Base-by-base conservation (phyloP, 495 filamentous ascomycete species). In the Thermothielavioides terrestris region DNA sequence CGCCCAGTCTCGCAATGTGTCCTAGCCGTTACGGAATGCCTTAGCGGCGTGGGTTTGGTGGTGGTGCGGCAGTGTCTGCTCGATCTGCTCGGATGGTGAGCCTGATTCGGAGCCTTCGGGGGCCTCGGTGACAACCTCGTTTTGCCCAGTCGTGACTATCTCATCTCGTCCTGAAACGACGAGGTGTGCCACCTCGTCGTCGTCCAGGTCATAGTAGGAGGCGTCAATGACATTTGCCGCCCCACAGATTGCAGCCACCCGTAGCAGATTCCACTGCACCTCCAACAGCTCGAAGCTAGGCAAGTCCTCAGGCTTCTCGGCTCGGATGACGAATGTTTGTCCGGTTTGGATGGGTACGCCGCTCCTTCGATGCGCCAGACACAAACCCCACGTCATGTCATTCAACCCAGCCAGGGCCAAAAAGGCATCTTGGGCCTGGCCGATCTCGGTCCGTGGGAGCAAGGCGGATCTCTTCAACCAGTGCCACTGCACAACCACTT, bases 401-500 rank as follows among this genome's bases (percentile, higher is more conserved):
- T 14, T 40, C 22, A 40, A 1, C 3, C 22, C 21, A 4, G 38
- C 38, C 21, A 0, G 20, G 20, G 4, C 9, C 38, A 40, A 3
- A 7, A 15, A 34, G 8, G 31, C 15, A n/a, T 40, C 21, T 3
- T 40, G 38, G 38, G 9, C 2, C 4, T 14, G 38, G 25, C n/a
- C 7, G 10, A 42, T 30, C 7, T 30, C 1, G 25, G 15, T 20
- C 23, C 14, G 26, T 9, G 40, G 40, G 1, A 18, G 14, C 26
- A 53, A 25, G 10, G 20, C 10, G 39, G 22, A 30, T 42, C 31
- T 42, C 38, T 48, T 53, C 2, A 53, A 38, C 51, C 44, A 53
- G 27, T 53, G 51, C 51, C 51, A 53, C 25, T 53, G 51, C 1
- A 53, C 44, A 17, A 53, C 43, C 14, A 53, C 38, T 30, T 25